A percentile compares a stretch with the other conserved stretches of the same genome.
Conservation (phyloP, 108 stramenopile species). For the Craspedostauros australis region DNA sequence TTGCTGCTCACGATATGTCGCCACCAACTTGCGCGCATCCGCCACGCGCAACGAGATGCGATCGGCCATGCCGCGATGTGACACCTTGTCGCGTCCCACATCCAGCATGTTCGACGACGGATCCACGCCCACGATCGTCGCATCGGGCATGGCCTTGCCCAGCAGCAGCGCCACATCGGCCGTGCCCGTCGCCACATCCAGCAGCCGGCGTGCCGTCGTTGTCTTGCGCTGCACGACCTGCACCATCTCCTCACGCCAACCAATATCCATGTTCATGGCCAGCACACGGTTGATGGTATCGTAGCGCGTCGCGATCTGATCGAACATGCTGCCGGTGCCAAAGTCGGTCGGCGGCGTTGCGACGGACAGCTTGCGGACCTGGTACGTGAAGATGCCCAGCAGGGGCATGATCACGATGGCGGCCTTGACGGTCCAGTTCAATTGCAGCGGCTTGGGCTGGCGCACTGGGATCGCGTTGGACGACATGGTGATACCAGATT, state of each 20-base stretch:
- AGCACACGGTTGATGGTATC: slow-evolving; percentile 79
- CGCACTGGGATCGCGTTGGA: too few relatives aligned
- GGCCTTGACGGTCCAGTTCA: too few relatives aligned
- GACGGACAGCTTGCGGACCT: too few relatives aligned
- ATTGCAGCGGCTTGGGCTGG: too few relatives aligned
- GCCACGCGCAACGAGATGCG: slow-evolving; percentile 43
- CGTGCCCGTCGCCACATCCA: slow-evolving; percentile 88
- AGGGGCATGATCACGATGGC: too few relatives aligned
- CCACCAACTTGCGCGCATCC: slow-evolving; percentile 66
- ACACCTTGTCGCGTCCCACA: slow-evolving; percentile 64
- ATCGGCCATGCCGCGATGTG: slow-evolving; percentile 23
- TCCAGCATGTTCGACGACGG: slow-evolving; percentile 85
- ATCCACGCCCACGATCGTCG: slow-evolving; percentile 71
- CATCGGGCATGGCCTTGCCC: slow-evolving; percentile 32
- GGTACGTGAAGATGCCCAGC: too few relatives aligned
- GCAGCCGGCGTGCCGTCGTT: slow-evolving; percentile 7
- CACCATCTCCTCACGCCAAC: slow-evolving; percentile 71
- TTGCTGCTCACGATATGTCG: slow-evolving; percentile 7
- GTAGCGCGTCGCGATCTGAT: slow-evolving; percentile 72
- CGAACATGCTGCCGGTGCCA: slow-evolving; percentile 70
- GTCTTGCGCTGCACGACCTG: background rate
- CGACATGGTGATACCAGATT: too few relatives aligned
- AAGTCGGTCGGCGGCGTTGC: slow-evolving; percentile 14
- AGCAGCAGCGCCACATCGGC: slow-evolving; percentile 91
- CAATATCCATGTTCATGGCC: slow-evolving; percentile 77